phyloP scores from a whole-genome alignment of 1,284 basidiomycete species.

The Serendipita sp. region DNA sequence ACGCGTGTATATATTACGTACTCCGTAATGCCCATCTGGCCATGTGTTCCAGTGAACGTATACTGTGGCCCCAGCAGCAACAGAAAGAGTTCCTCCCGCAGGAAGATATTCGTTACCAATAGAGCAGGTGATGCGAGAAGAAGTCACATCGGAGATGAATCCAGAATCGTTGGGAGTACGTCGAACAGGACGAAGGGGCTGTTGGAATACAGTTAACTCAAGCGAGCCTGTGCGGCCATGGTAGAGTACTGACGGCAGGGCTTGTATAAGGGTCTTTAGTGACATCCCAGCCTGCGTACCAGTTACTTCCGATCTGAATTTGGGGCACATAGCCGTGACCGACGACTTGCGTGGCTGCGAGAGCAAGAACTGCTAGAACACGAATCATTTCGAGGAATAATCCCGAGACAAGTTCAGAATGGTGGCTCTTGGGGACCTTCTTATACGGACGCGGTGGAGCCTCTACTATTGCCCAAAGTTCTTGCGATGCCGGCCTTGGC shows the following conservation, averaged over 20 bases:
- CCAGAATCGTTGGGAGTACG: constrained; percentile 7
- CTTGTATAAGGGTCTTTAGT: not conserved
- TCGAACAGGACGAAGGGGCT: constrained; percentile 6
- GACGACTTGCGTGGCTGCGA: not conserved
- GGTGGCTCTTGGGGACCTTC: no score
- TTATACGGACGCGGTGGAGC: no score
- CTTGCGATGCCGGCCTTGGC: no score
- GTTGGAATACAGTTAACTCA: not conserved
- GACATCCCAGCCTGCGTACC: constrained; percentile 8
- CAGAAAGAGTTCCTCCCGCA: not conserved
- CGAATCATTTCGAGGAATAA: not conserved
- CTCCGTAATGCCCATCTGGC: not conserved
- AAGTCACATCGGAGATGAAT: constrained; percentile 7
- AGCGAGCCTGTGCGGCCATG: not conserved
- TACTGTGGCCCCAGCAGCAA: not conserved
- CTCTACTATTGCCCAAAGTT: no score
- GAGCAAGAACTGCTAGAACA: not conserved
- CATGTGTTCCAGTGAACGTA: constrained; percentile 3
- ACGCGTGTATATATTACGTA: not conserved
- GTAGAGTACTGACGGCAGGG: not conserved
- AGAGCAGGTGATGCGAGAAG: constrained; percentile 6
- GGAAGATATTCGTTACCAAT: constrained; percentile 6
- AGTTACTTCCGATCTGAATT: constrained; percentile 6
- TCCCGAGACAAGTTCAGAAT: no score
- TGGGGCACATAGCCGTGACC: constrained; percentile 8